Evolutionary conservation across 345 rosid species (phyloP).

Genomic region (Arabidopsis thaliana): TAIR10.1 NC_003075.7:11515001-11515500

Average conservation of each 20-base stretch:
- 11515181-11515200: conserved; percentile 72
- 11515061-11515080: conserved; percentile 66
- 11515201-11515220: conserved; percentile 71
- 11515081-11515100: conserved; percentile 84
- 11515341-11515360: conserved; percentile 6
- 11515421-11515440: conserved; percentile 86
- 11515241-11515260: conserved; percentile 27
- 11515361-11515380: conserved; percentile 56
- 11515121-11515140: conserved; percentile 9
- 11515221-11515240: conserved; percentile 79
- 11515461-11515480: conserved; percentile 79
- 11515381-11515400: conserved; percentile 82
- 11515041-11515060: conserved; percentile 61
- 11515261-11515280: conserved; percentile 8
- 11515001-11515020: conserved; percentile 68
- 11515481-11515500: conserved; percentile 28
- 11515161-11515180: conserved; percentile 57
- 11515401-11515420: conserved; percentile 83
- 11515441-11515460: conserved; percentile 81
- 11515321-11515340: not conserved
- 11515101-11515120: conserved; percentile 62
- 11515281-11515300: conserved; percentile 20
- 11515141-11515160: conserved; percentile 14
- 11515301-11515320: conserved; percentile 19
- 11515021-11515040: conserved; percentile 68